phyloP scores from a whole-genome alignment of 352 stramenopile species.

The Globisporangium recalcitrans region DNA sequence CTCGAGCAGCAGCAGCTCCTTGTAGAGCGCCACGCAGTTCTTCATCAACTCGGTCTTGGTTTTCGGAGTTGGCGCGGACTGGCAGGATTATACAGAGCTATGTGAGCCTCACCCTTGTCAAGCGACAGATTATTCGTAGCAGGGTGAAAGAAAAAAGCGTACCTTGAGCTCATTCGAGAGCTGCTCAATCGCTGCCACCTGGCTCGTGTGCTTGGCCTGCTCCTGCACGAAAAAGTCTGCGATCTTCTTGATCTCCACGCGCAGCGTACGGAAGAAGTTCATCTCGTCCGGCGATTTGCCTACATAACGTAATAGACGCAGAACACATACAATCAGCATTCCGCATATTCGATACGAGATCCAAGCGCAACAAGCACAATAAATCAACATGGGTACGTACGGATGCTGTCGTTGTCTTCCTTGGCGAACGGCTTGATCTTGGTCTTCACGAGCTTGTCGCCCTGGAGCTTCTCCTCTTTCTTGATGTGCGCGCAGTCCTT shows the following conservation, averaged over 20 bases:
- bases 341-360: background rate
- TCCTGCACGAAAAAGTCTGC: constrained; percentile 83
- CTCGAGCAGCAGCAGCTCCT: constrained; percentile 81
- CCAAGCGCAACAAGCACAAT: background rate
- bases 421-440: constrained; percentile 78
- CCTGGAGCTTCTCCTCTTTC: constrained; percentile 82
- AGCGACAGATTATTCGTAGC: background rate
- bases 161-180: constrained; percentile 67
- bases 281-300: constrained; percentile 79
- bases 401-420: constrained; percentile 85
- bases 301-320: constrained; percentile 15
- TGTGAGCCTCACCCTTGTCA: background rate
- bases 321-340: background rate
- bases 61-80: constrained; percentile 41
- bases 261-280: constrained; percentile 86
- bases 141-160: constrained; percentile 5
- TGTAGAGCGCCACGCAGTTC: constrained; percentile 77
- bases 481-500: constrained; percentile 87
- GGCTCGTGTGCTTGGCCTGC: constrained; percentile 63
- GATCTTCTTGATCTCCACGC: constrained; percentile 83
- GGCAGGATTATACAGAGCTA: background rate
- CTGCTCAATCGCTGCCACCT: constrained; percentile 60
- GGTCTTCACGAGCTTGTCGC: constrained; percentile 63
- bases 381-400: constrained; percentile 30
- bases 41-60: constrained; percentile 80